A percentile compares a stretch with the other conserved stretches of the same genome.
Conservation (phyloP, 75 land plant genomes). For the Picea glauca region DNA sequence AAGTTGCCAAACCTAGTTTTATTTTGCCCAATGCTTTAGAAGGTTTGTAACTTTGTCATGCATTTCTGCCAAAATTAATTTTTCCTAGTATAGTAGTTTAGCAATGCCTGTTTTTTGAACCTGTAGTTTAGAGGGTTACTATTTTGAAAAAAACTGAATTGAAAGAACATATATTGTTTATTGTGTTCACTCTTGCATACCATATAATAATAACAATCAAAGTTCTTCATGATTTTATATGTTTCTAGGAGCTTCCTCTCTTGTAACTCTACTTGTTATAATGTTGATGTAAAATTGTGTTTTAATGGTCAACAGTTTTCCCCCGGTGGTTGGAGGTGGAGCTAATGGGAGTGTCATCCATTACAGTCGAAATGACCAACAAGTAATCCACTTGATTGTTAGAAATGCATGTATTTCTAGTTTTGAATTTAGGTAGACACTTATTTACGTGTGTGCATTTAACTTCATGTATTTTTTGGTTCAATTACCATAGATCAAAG, state of each 20-base stretch:
- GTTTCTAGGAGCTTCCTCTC: constrained; percentile 1
- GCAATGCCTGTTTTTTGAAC: not conserved
- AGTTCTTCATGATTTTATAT: not conserved
- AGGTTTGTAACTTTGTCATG: not conserved
- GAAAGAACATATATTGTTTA: not conserved
- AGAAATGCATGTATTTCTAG: not conserved
- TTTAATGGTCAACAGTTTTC: constrained; percentile 48
- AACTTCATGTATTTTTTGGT: too few relatives aligned
- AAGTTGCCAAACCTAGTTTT: not conserved
- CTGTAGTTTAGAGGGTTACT: not conserved
- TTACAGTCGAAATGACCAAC: constrained; percentile 94
- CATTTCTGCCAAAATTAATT: not conserved
- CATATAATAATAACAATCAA: not conserved
- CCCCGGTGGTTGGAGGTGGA: constrained; percentile 95
- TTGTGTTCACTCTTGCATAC: not conserved
- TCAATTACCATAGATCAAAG: constrained; percentile 39
- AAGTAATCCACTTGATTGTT: constrained; percentile 26
- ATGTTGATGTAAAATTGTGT: not conserved
- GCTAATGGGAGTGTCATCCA: constrained; percentile 88
- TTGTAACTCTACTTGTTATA: not conserved
- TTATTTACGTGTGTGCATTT: not conserved
- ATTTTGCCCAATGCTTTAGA: not conserved
- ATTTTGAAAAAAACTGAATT: not conserved
- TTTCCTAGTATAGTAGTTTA: not conserved
- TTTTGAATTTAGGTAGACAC: not conserved